phyloP scores from a whole-genome alignment of 768 basidiomycete genomes.

The Mycena albidolilacea region DNA sequence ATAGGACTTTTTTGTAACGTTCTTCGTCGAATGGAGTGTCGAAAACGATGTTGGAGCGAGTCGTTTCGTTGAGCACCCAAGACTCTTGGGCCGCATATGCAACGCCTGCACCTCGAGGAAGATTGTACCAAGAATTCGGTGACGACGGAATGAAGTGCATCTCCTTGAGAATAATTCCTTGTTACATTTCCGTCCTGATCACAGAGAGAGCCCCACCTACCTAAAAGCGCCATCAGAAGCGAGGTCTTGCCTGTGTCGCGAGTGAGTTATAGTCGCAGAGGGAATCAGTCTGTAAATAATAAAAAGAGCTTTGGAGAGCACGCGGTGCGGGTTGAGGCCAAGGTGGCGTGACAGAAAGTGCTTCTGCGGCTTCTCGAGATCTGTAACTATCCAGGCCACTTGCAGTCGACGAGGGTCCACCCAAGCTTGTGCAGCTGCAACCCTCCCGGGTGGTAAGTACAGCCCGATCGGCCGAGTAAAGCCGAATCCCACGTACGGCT shows the following conservation, averaged over 20 bases:
- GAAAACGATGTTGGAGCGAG: constrained; percentile 87
- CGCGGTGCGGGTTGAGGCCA: too few species aligned
- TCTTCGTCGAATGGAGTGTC: constrained; percentile 85
- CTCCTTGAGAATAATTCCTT: constrained; percentile 54
- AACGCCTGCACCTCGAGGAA: constrained; percentile 78
- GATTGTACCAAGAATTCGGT: constrained; percentile 74
- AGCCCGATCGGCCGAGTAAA: too few species aligned
- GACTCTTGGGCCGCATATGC: constrained; percentile 89
- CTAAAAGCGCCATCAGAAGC: constrained; percentile 73
- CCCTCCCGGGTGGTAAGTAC: too few species aligned
- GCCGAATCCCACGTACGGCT: too few species aligned
- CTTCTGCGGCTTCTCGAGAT: too few species aligned
- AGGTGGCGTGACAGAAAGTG: too few species aligned
- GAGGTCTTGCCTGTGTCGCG: constrained; percentile 75
- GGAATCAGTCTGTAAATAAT: constrained; percentile 48
- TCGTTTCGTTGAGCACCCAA: constrained; percentile 89
- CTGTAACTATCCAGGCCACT: too few species aligned
- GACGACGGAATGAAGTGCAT: constrained; percentile 73
- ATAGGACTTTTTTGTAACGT: constrained; percentile 83
- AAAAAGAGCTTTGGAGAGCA: too few species aligned
- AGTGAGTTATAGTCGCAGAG: constrained; percentile 57
- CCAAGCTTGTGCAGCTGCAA: too few species aligned
- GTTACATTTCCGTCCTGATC: too few species aligned
- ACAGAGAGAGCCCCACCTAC: constrained; percentile 59
- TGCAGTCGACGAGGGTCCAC: too few species aligned